A percentile compares a stretch with the other conserved stretches of the same genome.
phyloP scores from a whole-genome alignment of 768 basidiomycete species.

The Lentinula lateritia region DNA sequence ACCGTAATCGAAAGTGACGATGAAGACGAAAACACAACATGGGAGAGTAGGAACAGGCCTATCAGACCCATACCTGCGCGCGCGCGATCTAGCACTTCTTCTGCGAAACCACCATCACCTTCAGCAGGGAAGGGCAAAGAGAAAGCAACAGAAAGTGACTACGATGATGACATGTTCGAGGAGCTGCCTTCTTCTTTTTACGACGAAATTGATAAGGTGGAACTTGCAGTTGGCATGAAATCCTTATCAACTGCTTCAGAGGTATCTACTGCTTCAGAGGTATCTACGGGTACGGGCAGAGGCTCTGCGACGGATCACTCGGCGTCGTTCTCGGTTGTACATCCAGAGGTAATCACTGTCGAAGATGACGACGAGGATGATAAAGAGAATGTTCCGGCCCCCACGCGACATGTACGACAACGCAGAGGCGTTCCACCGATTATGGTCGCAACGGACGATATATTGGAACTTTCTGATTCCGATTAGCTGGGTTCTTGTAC shows the following conservation, averaged over 20 bases:
- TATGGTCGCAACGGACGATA: constrained; percentile 28
- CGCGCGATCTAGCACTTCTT: constrained; percentile 2
- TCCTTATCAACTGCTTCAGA: not conserved
- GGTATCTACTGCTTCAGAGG: not conserved
- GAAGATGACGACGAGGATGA: constrained; percentile 47
- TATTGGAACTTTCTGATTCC: constrained; percentile 44
- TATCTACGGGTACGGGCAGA: constrained; percentile 3
- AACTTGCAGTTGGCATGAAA: constrained; percentile 17
- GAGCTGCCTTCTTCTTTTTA: constrained; percentile 22
- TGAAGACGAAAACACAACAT: constrained; percentile 18
- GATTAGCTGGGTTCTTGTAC: not conserved
- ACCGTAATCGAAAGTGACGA: constrained; percentile 24
- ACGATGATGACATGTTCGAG: constrained; percentile 26
- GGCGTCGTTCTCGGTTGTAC: not conserved
- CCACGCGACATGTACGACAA: constrained; percentile 44
- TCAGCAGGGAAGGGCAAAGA: constrained; percentile 11
- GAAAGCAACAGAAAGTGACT: constrained; percentile 28
- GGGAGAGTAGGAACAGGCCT: constrained; percentile 8
- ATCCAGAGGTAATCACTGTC: constrained; percentile 32
- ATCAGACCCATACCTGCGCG: constrained; percentile 11
- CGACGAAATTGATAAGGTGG: constrained; percentile 29
- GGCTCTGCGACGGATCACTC: not conserved
- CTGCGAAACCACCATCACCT: constrained; percentile 9
- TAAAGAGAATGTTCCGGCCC: constrained; percentile 57
- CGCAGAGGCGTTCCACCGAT: constrained; percentile 20